Evolutionary conservation across 345 rosid genomes (phyloP).

Genomic region (Noccaea caerulescens): DNA sequence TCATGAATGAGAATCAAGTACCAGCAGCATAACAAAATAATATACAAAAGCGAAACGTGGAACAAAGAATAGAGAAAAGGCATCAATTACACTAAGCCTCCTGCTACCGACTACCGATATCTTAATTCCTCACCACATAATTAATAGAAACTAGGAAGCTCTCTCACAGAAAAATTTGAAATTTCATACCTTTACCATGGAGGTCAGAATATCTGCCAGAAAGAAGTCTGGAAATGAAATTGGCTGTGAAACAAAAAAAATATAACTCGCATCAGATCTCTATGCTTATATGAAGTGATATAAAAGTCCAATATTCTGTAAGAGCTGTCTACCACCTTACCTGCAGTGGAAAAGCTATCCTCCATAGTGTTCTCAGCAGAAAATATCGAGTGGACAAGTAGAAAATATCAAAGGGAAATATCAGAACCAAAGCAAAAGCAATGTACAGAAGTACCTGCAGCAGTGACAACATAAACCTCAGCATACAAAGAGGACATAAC

Average conservation of each 20-base stretch:
- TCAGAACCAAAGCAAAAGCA: slow-evolving; percentile 73
- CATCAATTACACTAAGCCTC: slow-evolving; percentile 13
- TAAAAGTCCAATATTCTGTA: not conserved
- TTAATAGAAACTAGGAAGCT: slow-evolving; percentile 14
- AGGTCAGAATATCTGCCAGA: slow-evolving; percentile 92
- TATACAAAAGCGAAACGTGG: slow-evolving; percentile 15
- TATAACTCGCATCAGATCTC: slow-evolving; percentile 18
- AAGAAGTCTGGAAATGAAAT: slow-evolving; percentile 95
- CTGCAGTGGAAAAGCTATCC: slow-evolving; percentile 91
- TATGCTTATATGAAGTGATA: not conserved
- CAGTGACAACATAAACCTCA: slow-evolving; percentile 26
- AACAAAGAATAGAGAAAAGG: not conserved
- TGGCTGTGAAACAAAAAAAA: slow-evolving; percentile 57
- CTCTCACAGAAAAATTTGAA: not conserved
- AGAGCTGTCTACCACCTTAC: slow-evolving; percentile 51
- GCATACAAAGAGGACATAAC: slow-evolving; percentile 11
- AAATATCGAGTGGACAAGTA: slow-evolving; percentile 84
- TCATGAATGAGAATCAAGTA: slow-evolving; percentile 18
- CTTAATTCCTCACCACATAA: slow-evolving; percentile 5
- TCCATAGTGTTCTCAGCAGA: slow-evolving; percentile 88
- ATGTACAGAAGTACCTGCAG: slow-evolving; percentile 84
- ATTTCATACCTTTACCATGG: slow-evolving; percentile 89
- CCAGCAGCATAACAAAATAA: not conserved
- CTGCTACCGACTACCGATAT: slow-evolving; percentile 8
- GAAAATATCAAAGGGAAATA: slow-evolving; percentile 95